Percentiles rank a stretch among this genome's conserved stretches.
Evolutionary conservation across 75 land plant species (phyloP).

Genomic region (Ceratopteris richardii): DNA sequence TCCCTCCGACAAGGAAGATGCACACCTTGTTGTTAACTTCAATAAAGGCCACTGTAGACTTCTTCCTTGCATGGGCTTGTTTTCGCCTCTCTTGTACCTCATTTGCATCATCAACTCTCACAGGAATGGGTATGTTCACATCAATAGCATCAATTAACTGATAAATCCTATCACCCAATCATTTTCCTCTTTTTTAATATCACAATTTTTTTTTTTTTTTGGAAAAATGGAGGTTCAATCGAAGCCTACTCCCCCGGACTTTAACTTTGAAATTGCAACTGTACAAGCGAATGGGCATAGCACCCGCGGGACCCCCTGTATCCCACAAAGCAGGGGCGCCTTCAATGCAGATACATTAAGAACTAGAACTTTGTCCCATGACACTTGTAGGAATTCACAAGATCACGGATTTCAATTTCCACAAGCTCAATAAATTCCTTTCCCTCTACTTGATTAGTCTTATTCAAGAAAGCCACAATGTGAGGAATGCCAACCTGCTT

Average conservation of each 20-base stretch:
- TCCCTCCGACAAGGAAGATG: too few relatives aligned
- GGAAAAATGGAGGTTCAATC: too few relatives aligned
- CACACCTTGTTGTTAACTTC: too few relatives aligned
- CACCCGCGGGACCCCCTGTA: too few relatives aligned
- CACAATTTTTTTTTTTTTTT: slow-evolving; percentile 52
- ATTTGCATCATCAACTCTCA: slow-evolving; percentile 10
- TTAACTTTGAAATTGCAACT: too few relatives aligned
- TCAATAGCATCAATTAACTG: slow-evolving; percentile 83
- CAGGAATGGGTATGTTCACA: slow-evolving; percentile 74
- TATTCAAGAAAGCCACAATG: slow-evolving; percentile 83
- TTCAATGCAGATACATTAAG: slow-evolving; percentile 74
- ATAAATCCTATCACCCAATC: slow-evolving; percentile 79
- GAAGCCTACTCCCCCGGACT: too few relatives aligned
- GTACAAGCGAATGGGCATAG: too few relatives aligned
- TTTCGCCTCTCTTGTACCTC: too few relatives aligned
- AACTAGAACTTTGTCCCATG: slow-evolving; percentile 94
- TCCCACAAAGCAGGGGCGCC: slow-evolving; percentile 70
- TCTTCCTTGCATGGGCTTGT: too few relatives aligned
- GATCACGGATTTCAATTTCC: slow-evolving; percentile 85
- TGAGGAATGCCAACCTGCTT: slow-evolving; percentile 95
- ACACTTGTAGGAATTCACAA: slow-evolving; percentile 73
- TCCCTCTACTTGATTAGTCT: slow-evolving; percentile 76
- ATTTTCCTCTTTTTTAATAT: slow-evolving; percentile 63
- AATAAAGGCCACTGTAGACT: too few relatives aligned
- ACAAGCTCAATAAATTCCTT: slow-evolving; percentile 79